Base-by-base conservation (phyloP, 2,329 filamentous ascomycete species). In the Phoma sp. region DNA sequence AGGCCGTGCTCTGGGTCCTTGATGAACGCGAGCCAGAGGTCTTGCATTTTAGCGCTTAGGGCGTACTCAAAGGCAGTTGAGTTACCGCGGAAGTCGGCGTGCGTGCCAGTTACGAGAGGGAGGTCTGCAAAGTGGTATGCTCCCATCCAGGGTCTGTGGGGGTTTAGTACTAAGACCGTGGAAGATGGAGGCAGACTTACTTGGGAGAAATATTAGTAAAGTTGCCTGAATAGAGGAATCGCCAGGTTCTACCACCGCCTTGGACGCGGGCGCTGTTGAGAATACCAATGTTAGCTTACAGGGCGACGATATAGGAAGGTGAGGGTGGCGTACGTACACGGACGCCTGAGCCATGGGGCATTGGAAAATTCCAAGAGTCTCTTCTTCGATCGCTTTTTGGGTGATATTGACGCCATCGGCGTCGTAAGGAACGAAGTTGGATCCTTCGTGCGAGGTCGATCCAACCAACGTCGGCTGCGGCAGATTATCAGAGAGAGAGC, bases 41-140 rank as follows among this genome's bases (percentile, higher is more conserved):
- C 70, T 48, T 74, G 66, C 69, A 76, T 71, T 14, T 64, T 59
- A 37, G 55, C 47, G 42, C 71, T 73, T 4, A 69, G 66, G 33
- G 65, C 59, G 7, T 59, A 50, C 42, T 74, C 69, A 6, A 72
- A 59, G 10, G 58, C 15, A 0, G 68, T 67, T 1, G 61, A 64
- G 14, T 57, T 53, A 2, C 67, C 62, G 10, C 65, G 55, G 0
- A 51, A 61, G 42, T 65, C 67, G 2, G 55, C 59, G 43, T 69
- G 65, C 2, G 74, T 71, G 3, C 74, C 74, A 42, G 76, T 73
- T 10, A 75, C 55, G 28, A 75, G 50, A 4, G 66, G 65, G 2
- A 75, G 62, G 18, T 76, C 73, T 7, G 66, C 60, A 10, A 57
- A 65, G 42, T 76, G 73, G 38, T 72, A 76, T 6, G 74, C 69